phyloP scores from a whole-genome alignment of 179 eudicot species.

The Actinidia polygama region DNA sequence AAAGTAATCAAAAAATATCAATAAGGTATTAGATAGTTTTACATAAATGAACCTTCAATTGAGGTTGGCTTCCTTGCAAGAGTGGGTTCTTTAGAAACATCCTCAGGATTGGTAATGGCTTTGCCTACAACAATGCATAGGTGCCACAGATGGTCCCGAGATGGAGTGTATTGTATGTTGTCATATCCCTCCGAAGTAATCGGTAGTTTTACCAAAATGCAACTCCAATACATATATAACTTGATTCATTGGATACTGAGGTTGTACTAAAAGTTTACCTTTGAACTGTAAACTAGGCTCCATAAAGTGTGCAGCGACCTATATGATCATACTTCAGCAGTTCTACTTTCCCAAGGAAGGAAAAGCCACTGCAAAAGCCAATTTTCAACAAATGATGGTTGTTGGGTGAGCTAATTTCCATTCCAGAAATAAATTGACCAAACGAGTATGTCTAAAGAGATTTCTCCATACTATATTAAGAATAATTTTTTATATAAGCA shows the following conservation, averaged over 20 bases:
- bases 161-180: slow-evolving; percentile 82
- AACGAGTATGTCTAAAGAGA: not conserved
- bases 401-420: slow-evolving; percentile 3
- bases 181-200: slow-evolving; percentile 41
- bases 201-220: not conserved
- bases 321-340: not conserved
- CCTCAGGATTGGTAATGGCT: slow-evolving; percentile 71
- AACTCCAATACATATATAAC: not conserved
- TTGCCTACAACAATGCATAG: slow-evolving; percentile 87
- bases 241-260: not conserved
- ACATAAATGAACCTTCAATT: slow-evolving; percentile 72
- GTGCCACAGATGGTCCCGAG: slow-evolving; percentile 99
- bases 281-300: not conserved
- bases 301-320: not conserved
- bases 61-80: slow-evolving; percentile 89
- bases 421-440: not conserved
- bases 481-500: not conserved
- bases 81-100: slow-evolving; percentile 95
- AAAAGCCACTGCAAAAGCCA: not conserved
- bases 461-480: not conserved
- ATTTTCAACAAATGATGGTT: slow-evolving; percentile 3
- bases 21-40: too few species aligned
- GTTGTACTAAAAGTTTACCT: not conserved
- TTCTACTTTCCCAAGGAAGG: not conserved
- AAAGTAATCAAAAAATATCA: too few species aligned